phyloP scores from a whole-genome alignment of 2,329 filamentous ascomycete species.

The Colletotrichum musae region DNA sequence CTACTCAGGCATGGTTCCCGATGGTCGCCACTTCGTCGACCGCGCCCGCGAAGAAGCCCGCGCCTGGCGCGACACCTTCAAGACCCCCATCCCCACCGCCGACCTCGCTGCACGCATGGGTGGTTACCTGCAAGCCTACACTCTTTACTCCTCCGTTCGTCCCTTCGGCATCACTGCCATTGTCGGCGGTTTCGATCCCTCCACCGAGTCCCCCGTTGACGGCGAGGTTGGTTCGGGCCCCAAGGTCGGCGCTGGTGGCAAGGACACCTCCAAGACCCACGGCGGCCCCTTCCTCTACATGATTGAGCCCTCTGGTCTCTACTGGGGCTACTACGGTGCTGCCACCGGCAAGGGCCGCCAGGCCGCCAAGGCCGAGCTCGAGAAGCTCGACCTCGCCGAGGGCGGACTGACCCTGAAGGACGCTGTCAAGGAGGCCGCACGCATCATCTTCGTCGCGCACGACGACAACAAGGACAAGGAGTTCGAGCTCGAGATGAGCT shows the following conservation, averaged over 20 bases:
- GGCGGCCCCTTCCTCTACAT: constrained; percentile 97
- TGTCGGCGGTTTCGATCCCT: constrained; percentile 92
- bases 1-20: constrained; percentile 93
- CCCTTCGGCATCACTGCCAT: constrained; percentile 98
- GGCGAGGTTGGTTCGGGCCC: constrained; percentile 91
- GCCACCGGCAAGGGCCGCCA: constrained; percentile 97
- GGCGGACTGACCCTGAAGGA: constrained; percentile 84
- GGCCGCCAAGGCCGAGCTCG: constrained; percentile 96
- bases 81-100: constrained; percentile 89
- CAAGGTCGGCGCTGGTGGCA: constrained; percentile 84
- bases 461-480: constrained; percentile 99
- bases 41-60: constrained; percentile 94
- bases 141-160: constrained; percentile 95
- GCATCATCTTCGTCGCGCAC: constrained; percentile 97
- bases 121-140: constrained; percentile 96
- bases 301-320: constrained; percentile 97
- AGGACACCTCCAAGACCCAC: constrained; percentile 79
- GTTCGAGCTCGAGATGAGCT: constrained; percentile 99
- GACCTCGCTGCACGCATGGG: constrained; percentile 95
- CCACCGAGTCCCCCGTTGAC: constrained; percentile 87
- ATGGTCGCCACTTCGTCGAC: constrained; percentile 94
- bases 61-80: constrained; percentile 93
- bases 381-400: constrained; percentile 92
- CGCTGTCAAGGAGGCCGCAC: constrained; percentile 94
- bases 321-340: constrained; percentile 99